phyloP scores from a whole-genome alignment of 108 stramenopile species.

The Skeletonema potamos region DNA sequence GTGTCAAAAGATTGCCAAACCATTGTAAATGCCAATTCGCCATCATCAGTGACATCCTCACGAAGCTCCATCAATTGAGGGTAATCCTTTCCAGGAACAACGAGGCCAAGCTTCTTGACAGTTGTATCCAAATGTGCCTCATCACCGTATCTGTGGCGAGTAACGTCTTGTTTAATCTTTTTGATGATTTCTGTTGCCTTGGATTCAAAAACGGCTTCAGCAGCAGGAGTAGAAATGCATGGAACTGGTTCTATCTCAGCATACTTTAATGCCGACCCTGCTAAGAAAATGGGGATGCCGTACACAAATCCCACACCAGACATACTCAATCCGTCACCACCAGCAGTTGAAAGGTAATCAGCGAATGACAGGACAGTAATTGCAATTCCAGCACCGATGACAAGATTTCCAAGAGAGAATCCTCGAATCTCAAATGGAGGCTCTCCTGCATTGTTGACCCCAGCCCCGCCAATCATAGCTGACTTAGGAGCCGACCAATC shows the following conservation, averaged over 20 bases:
- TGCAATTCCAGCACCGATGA: constrained; percentile 72
- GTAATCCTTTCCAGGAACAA: constrained; percentile 92
- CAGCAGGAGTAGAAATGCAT: constrained; percentile 53
- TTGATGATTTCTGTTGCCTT: constrained; percentile 90
- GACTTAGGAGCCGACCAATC: constrained; percentile 72
- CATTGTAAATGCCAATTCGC: constrained; percentile 90
- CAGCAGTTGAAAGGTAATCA: constrained; percentile 87
- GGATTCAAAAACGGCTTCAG: constrained; percentile 70
- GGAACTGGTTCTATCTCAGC: constrained; percentile 96
- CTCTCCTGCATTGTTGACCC: constrained; percentile 92
- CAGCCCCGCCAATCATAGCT: constrained; percentile 93
- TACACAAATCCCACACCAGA: constrained; percentile 97
- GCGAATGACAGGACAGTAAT: constrained; percentile 86
- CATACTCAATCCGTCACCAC: constrained; percentile 78
- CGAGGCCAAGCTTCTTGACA: constrained; percentile 92
- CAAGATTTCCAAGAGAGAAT: constrained; percentile 92
- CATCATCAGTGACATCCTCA: constrained; percentile 68
- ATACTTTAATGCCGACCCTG: constrained; percentile 94
- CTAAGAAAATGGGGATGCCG: constrained; percentile 94
- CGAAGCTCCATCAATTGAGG: constrained; percentile 91
- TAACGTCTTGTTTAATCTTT: constrained; percentile 95
- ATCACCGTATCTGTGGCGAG: constrained; percentile 97
- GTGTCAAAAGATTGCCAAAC: constrained; percentile 93
- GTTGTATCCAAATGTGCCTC: constrained; percentile 98
- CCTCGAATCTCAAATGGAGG: constrained; percentile 99